Evolutionary conservation across 306 rosid species (phyloP), one percentile per base, ranked within the genome.

Genomic region (Adenanthera pavonina): DNA sequence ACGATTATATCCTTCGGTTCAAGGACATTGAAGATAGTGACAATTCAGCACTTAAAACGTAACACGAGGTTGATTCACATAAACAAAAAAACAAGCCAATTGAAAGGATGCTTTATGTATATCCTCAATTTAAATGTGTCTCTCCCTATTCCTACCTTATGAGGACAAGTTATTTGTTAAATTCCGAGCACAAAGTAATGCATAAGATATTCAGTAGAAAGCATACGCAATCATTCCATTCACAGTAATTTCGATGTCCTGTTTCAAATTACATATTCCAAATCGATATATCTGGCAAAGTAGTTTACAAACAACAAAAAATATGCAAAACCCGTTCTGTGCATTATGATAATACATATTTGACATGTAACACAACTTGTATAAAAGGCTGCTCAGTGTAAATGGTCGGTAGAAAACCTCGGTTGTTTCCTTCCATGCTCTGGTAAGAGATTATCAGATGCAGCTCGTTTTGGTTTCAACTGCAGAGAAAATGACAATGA

Each of bases 381-480:
- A 78, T 62, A 53, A 40, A 60, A 30, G 46, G 65, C 64, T 69
- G 84, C 82, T 74, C 80, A 54, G 64, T 62, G 77, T 53, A 8
- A 64, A 51, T 59, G 46, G 19, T 84, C 86, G 44, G 88, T 59
- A 34, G 97, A 93, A 36, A 85, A 81, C 79, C 92, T 90, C 0
- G 85, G 91, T 85, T 86, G 94, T 87, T 93, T 93, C 89, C 81
- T 78, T 84, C 93, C 97, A 86, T 90, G 97, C 78, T 84, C 88
- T 0, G 94, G 97, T 75, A 80, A 75, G 72, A 91, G 93, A 80
- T 82, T 84, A 75, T 91, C 94, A 17, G 97, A 74, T 30, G 97
- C 94, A 51, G 97, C 93, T 84, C 94, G 85, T 86, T 93, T 93
- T 38, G 89, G 94, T 78, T 87, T 91, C 88, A 91, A 77, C 97